These are phyloP conservation scores for Hondaea fermentalgiana DNA, from an alignment of 108 stramenopile genomes.

Conservation along the genomic window DNA sequence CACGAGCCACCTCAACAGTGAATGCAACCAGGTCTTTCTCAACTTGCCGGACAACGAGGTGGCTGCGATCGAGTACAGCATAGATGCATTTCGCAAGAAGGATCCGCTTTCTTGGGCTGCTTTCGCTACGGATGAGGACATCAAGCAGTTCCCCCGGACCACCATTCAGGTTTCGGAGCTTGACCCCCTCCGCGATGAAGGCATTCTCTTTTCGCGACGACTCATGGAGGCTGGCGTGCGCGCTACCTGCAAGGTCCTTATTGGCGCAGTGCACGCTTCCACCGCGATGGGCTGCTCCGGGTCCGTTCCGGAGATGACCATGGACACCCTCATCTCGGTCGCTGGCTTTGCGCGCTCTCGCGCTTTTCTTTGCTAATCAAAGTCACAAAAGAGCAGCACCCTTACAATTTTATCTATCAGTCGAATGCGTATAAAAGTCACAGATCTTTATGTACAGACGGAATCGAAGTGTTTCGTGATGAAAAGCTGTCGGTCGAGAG, in stretches of 20 bases:
- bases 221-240: background rate
- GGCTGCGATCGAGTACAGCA: background rate
- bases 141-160: background rate
- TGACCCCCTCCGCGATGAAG: background rate
- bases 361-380: background rate
- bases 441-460: too few relatives aligned
- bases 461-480: too few relatives aligned
- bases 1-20: background rate
- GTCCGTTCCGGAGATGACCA: background rate
- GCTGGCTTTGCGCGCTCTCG: background rate
- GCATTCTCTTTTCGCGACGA: background rate
- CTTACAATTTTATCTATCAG: too few relatives aligned
- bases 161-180: background rate
- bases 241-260: background rate
- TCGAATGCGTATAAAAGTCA: too few relatives aligned
- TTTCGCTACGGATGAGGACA: background rate
- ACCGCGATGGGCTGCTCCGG: background rate
- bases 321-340: background rate
- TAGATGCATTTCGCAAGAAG: background rate
- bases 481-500: too few relatives aligned
- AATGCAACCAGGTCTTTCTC: background rate
- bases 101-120: background rate
- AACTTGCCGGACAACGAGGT: background rate
- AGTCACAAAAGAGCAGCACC: too few relatives aligned
- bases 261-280: background rate